Percentiles rank a stretch among this genome's conserved stretches.
Conservation (phyloP, 2,329 filamentous ascomycete species). For the Parastagonospora nodorum region DNA sequence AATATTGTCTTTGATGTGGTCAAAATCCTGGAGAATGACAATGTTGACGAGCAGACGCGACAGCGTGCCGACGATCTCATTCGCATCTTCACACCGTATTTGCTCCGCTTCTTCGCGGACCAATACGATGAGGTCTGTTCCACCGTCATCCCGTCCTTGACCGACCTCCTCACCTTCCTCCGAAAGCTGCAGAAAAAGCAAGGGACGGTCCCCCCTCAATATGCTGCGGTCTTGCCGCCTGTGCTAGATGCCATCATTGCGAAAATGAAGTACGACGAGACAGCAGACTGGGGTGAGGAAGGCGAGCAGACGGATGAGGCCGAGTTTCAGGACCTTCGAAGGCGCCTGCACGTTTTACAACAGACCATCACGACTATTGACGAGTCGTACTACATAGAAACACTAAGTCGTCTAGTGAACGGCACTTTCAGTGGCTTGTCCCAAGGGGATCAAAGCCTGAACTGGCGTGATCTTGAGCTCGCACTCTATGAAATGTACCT, state of each 20-base stretch:
- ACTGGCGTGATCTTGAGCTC: constrained; percentile 94
- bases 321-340: constrained; percentile 93
- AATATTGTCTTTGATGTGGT: constrained; percentile 86
- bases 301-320: constrained; percentile 96
- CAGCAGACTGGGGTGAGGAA: constrained; percentile 88
- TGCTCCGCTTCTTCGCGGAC: constrained; percentile 94
- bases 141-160: constrained; percentile 90
- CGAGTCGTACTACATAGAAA: constrained; percentile 84
- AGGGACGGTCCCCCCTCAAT: constrained; percentile 70
- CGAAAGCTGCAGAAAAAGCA: constrained; percentile 73
- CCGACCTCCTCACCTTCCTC: constrained; percentile 88
- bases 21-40: constrained; percentile 76
- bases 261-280: constrained; percentile 98
- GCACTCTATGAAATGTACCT: constrained; percentile 94
- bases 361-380: constrained; percentile 91
- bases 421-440: constrained; percentile 83
- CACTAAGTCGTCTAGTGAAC: constrained; percentile 84
- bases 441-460: constrained; percentile 71
- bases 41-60: constrained; percentile 66
- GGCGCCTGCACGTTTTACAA: constrained; percentile 86
- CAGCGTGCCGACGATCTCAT: constrained; percentile 80
- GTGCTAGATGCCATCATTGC: constrained; percentile 89
- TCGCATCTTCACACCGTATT: constrained; percentile 80
- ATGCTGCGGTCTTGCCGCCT: constrained; percentile 81
- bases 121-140: constrained; percentile 98